phyloP scores from a whole-genome alignment of 352 stramenopile genomes.

The Phytophthora ramorum region DNA sequence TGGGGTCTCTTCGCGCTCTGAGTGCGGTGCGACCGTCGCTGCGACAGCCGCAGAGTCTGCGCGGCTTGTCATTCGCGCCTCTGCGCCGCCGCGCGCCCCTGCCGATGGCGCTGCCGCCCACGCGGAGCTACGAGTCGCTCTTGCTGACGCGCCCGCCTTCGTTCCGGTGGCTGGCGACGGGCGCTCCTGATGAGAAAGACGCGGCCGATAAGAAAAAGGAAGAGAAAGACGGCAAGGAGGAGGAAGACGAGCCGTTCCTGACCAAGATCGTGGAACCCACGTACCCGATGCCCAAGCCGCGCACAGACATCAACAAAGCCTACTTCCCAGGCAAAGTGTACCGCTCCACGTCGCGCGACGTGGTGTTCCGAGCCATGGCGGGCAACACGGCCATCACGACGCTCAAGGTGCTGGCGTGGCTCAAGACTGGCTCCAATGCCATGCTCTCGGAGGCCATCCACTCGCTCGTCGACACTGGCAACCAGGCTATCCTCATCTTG shows the following conservation, averaged over 20 bases:
- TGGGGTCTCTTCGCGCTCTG: conserved; percentile 32
- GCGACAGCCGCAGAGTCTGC: conserved; percentile 15
- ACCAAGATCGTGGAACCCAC: conserved; percentile 51
- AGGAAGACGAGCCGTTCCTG: conserved; percentile 42
- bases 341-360: conserved; percentile 75
- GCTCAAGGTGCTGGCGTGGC: conserved; percentile 72
- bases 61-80: conserved; percentile 5
- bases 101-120: conserved; percentile 5
- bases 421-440: conserved; percentile 94
- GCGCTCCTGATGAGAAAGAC: conserved; percentile 4
- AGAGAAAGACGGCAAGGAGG: conserved; percentile 9
- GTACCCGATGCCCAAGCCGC: conserved; percentile 56
- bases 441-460: conserved; percentile 99
- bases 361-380: conserved; percentile 90
- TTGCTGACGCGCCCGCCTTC: conserved; percentile 14
- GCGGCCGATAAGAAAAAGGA: neutral
- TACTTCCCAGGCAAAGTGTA: conserved; percentile 88
- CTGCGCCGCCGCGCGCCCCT: conserved; percentile 6
- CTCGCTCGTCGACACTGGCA: conserved; percentile 97
- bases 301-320: conserved; percentile 85
- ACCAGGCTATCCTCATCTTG: conserved; percentile 94
- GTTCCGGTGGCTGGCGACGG: conserved; percentile 29
- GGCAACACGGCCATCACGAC: conserved; percentile 96
- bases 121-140: conserved; percentile 10
- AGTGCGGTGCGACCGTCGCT: conserved; percentile 10